Evolutionary conservation across 306 rosid species (phyloP).

Genomic region (Cucurbita pepo): DNA sequence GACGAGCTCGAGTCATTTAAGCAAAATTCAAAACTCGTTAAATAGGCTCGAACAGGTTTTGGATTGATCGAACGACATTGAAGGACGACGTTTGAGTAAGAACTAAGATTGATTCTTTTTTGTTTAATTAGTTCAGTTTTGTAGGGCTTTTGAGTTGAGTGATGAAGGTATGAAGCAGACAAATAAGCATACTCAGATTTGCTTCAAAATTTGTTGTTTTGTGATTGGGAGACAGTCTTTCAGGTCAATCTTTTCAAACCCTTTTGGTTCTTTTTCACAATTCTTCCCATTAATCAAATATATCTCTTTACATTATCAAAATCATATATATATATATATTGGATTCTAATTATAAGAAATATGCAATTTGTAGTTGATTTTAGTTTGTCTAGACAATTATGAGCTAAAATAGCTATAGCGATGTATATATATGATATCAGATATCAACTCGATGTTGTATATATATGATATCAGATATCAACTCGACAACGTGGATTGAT

Average conservation of each 20-base stretch:
- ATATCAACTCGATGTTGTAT: background rate
- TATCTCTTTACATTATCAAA: background rate
- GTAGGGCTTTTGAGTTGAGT: background rate
- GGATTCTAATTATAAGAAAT: no score
- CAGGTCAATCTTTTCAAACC: slow-evolving; percentile 6
- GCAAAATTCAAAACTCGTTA: no score
- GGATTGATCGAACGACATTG: no score
- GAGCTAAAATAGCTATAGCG: background rate
- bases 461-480: background rate
- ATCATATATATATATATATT: background rate
- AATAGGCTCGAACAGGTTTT: no score
- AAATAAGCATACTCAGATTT: background rate
- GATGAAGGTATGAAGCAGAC: background rate
- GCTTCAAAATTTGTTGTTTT: background rate
- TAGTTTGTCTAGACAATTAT: background rate
- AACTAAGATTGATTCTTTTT: no score
- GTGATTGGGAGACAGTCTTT: slow-evolving; percentile 1
- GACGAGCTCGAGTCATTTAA: no score
- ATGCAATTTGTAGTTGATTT: background rate
- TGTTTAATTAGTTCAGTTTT: background rate
- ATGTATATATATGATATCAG: background rate
- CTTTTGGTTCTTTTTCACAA: background rate
- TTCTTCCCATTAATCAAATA: background rate
- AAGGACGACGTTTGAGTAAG: no score
- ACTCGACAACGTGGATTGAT: background rate